phyloP scores from a whole-genome alignment of 2,329 filamentous ascomycete genomes.

The Botryotinia narcissicola region DNA sequence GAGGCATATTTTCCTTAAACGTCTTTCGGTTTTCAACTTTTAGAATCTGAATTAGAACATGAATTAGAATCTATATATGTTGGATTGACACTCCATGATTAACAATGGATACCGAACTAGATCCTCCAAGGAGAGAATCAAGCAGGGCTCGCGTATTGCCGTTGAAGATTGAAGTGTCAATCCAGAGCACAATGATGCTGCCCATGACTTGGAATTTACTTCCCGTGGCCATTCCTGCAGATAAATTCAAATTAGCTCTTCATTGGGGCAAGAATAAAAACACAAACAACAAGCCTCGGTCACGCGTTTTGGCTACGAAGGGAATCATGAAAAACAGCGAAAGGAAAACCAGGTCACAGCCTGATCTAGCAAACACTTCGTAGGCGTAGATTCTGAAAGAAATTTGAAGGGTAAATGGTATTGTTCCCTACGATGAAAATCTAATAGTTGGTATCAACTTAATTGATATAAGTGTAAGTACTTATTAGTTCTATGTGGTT shows the following conservation, averaged over 20 bases:
- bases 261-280: not conserved
- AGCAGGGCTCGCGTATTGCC: not conserved
- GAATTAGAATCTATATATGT: not conserved
- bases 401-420: not conserved
- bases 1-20: too few species aligned
- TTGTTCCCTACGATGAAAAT: not conserved
- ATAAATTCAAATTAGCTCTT: not conserved
- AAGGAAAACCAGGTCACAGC: not conserved
- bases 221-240: not conserved
- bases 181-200: not conserved
- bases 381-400: not conserved
- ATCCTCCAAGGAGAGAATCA: not conserved
- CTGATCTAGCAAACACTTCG: not conserved
- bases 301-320: not conserved
- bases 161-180: not conserved
- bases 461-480: too few species aligned
- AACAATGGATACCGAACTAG: not conserved
- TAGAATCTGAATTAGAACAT: too few species aligned
- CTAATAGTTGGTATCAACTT: too few species aligned
- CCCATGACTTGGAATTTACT: not conserved
- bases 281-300: not conserved
- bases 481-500: too few species aligned
- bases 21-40: too few species aligned
- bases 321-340: not conserved
- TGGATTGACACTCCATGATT: not conserved